A percentile compares a stretch with the other conserved stretches of the same genome.
These are phyloP conservation scores for Aspergillus pseudoterreus DNA, from an alignment of 2,329 filamentous ascomycete genomes.

Conservation along the genomic window DNA sequence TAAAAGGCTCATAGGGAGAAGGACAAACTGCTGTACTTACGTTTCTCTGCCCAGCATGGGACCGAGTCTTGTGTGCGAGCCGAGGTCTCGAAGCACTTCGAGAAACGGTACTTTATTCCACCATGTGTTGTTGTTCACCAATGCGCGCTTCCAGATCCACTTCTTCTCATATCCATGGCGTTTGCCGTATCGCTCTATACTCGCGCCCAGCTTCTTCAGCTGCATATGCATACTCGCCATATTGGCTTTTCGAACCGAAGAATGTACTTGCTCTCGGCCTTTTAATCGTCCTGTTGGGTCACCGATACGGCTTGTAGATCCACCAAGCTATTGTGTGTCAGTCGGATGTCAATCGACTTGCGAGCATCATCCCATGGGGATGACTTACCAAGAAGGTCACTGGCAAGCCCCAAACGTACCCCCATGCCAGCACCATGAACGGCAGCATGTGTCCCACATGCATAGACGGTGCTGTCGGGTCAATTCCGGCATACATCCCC, in stretches of 20 bases:
- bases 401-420: slow-evolving; percentile 46
- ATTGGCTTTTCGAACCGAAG: slow-evolving; percentile 42
- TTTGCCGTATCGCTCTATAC: slow-evolving; percentile 63
- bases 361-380: background rate
- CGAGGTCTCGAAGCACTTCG: slow-evolving; percentile 72
- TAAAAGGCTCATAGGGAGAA: background rate
- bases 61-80: slow-evolving; percentile 70
- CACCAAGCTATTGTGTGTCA: slow-evolving; percentile 40
- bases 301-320: slow-evolving; percentile 44
- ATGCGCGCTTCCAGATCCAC: slow-evolving; percentile 62
- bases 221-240: slow-evolving; percentile 49
- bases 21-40: slow-evolving; percentile 50
- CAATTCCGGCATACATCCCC: slow-evolving; percentile 47
- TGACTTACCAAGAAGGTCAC: slow-evolving; percentile 42
- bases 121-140: slow-evolving; percentile 84
- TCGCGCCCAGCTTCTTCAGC: slow-evolving; percentile 63
- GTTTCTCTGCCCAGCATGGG: slow-evolving; percentile 86
- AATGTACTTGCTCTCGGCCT: slow-evolving; percentile 35
- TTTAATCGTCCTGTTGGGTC: slow-evolving; percentile 45
- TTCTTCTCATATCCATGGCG: slow-evolving; percentile 63
- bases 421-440: slow-evolving; percentile 50
- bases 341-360: background rate
- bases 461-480: slow-evolving; percentile 49
- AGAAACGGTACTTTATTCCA: slow-evolving; percentile 67
- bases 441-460: slow-evolving; percentile 51